Conservation (phyloP, 2,329 filamentous ascomycete species). For the Daldinia sp. region DNA sequence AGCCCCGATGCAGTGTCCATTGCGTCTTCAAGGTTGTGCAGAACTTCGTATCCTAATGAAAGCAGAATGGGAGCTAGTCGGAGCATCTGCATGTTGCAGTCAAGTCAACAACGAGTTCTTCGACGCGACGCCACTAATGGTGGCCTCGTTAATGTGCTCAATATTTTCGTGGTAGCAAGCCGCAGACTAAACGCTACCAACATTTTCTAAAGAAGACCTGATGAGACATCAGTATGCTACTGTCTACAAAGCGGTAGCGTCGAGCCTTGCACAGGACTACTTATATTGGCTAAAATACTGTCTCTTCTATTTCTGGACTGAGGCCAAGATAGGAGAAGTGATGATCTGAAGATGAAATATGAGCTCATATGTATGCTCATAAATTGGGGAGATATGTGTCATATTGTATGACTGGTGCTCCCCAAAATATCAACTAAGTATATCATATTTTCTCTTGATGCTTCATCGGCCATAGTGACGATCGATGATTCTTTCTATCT, state of each 20-base stretch:
- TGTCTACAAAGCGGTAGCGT: background rate
- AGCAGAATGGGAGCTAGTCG: background rate
- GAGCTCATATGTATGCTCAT: background rate
- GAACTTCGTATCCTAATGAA: background rate
- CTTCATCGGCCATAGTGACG: slow-evolving; percentile 1
- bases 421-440: background rate
- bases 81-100: background rate
- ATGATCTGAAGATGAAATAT: background rate
- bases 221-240: background rate
- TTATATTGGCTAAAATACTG: background rate
- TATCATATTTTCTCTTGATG: background rate
- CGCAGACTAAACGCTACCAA: background rate
- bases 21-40: background rate
- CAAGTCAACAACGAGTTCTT: background rate
- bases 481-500: slow-evolving; percentile 2
- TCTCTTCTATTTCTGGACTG: background rate
- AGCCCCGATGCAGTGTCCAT: background rate
- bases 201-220: background rate
- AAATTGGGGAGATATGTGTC: background rate
- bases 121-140: background rate
- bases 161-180: background rate
- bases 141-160: background rate
- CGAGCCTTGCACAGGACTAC: background rate
- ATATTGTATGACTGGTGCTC: background rate
- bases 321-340: background rate